Evolutionary conservation across 169 alveolate genomes (phyloP).

Genomic region (Plasmodium gonderi): DNA sequence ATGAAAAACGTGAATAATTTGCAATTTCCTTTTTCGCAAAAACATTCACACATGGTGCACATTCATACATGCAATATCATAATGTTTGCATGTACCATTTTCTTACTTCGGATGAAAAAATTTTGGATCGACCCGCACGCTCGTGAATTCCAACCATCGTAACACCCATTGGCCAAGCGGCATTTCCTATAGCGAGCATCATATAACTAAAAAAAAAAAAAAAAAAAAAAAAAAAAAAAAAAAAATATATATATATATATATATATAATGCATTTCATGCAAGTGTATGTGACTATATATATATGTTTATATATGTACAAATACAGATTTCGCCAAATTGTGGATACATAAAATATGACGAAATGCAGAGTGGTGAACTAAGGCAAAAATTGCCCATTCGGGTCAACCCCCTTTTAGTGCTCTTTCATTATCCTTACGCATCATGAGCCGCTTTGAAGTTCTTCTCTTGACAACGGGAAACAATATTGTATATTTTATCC

Average conservation of each 20-base stretch:
- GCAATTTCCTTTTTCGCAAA: too few relatives aligned
- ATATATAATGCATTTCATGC: too few relatives aligned
- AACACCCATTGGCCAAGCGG: constrained; percentile 98
- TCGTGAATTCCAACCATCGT: constrained; percentile 96
- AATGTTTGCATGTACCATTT: constrained; percentile 24
- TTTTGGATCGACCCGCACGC: constrained; percentile 93
- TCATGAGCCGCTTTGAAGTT: constrained; percentile 72
- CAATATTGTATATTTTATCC: constrained; percentile 69
- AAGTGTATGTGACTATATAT: not conserved
- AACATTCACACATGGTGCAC: too few relatives aligned
- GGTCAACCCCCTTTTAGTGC: not conserved
- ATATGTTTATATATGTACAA: not conserved
- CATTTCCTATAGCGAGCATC: constrained; percentile 94
- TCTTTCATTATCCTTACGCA: constrained; percentile 50
- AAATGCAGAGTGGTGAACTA: too few relatives aligned
- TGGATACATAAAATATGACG: not conserved
- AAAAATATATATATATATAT: too few relatives aligned
- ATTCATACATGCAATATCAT: not conserved
- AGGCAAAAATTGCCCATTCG: not conserved
- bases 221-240: constrained; percentile 3
- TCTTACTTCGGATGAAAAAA: constrained; percentile 91
- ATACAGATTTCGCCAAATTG: not conserved
- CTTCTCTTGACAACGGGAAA: constrained; percentile 54
- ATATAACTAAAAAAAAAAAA: constrained; percentile 85
- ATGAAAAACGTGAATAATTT: too few relatives aligned